Evolutionary conservation across 306 rosid species (phyloP), one percentile per base, ranked within the genome.

Genomic region (Cucurbita argyrosperma): DNA sequence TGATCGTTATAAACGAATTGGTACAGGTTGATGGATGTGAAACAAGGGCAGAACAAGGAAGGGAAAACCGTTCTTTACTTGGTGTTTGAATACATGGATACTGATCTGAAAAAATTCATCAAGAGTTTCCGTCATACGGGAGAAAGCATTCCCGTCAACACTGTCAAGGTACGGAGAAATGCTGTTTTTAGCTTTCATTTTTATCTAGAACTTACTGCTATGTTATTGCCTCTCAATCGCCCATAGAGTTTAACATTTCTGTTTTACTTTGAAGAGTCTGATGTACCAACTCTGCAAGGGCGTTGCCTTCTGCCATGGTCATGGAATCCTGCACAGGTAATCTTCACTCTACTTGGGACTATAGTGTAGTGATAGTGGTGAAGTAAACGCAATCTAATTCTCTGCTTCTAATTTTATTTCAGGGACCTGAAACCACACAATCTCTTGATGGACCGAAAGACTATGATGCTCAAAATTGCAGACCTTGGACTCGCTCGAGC

Each of bases 391-490:
- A 13, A 13, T 26, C 45, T 52, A 18, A 42, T 49, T 54, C 49
- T 7, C 37, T 42, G n/a, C 55, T 6, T 37, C 14, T 71, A 8
- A 40, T 4, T 46, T 52, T 45, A 46, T 0, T 0, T 5, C 70
- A 90, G 97, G 88, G 99, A 94, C 81, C 86, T 91, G 80, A 94
- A 94, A 77, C 97, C 99, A 26, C 99, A 94, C 84, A 94, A 91
- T 85, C 95, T 94, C 46, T 82, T 94, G 74, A 89, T 94, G 96
- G 97, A 90, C 73, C 90, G 88, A 19, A 85, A 88, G 80, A 86
- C 95, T 5, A 85, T 80, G 95, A 79, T 78, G 83, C 99, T 94
- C 23, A 94, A 94, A 72, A 94, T 94, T 14, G 97, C 97, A 18
- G 97, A 94, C 82, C 97, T 94, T 71, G 99, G 99, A 21, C 88